Evolutionary conservation across 2,329 filamentous ascomycete species (phyloP), one percentile per base, ranked within the genome.

Genomic region (Pyrenophora seminiperda): DNA sequence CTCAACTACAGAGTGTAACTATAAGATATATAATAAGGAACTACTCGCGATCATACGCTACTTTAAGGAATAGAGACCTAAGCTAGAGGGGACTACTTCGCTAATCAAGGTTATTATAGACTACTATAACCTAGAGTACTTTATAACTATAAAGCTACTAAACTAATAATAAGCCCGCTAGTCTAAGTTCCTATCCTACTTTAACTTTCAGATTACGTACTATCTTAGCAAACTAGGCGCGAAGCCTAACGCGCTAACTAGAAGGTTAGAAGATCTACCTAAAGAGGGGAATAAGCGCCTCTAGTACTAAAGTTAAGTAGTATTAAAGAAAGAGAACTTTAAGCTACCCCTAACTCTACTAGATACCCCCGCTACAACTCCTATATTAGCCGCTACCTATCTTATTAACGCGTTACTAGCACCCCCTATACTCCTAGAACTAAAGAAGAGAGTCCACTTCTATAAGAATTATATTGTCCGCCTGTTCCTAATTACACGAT

Each of bases 21-120:
- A 73, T 49, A 33, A 67, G 10, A 72, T 72, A 7, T 60, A 73
- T 41, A 52, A 75, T 39, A 72, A 73, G 43, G 70, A 73, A 59
- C 56, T 76, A 0, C 38, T 74, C 7, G 67, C 68, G 1, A 70
- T 75, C 30, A 46, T 75, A 2, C 30, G 39, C 5, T 39, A 30
- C 22, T 61, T 73, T 19, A 34, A 70, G 44, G 40, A 64, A 42
- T 73, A 51, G 62, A 24, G 48, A 20, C 41, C 37, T 18, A 18
- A 52, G 29, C 42, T 52, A 15, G 14, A 27, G 3, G 15, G 41
- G 2, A 27, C 41, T 14, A 40, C 65, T 10, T 41, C 51, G 14
- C 53, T 66, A 2, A 50, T 65, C 19, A 63, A 58, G 3, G 56
- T 74, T 1, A 41, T 66, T 22, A 64, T 56, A 7, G 55, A 74